Evolutionary conservation across 73 alveolate genomes (phyloP), one percentile per base, ranked within the genome.

Genomic region (Tetrahymena thermophila): DNA sequence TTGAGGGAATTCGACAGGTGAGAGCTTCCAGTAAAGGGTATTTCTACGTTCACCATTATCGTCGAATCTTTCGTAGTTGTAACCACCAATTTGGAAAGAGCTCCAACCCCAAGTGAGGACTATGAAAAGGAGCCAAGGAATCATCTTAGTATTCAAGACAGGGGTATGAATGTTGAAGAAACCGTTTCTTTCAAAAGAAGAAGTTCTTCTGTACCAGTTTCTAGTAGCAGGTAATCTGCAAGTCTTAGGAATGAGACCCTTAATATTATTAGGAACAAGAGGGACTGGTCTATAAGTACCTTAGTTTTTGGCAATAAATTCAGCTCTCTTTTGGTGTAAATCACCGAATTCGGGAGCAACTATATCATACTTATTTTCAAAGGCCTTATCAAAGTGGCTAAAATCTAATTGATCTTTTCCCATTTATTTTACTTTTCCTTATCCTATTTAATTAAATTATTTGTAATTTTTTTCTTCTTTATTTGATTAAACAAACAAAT

Each of bases 161-260:
- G 95, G 96, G 84, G 96, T 95, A 34, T 95, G 96, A 42, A 85
- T 85, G 44, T 95, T 95, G 43, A 95, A 95, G 35, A 95, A 84
- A 84, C 97, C 97, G 56, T 95, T 95, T 95, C 96, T 95, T 56
- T 95, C 97, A 50, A 95, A 95, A 35, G 97, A 95, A 23, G 95
- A 43, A 4, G 97, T 95, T 93, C 97, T 95, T 93, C 97, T 95
- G 37, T 85, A 89, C 95, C 95, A 95, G 38, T 57, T 93, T 94
- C 84, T 50, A 34, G 95, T 89, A 13, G 85, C 93, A 34, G 96
- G 96, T 19, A 93, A 85, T 89, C 93, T 95, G 34, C 93, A 83
- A 21, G 95, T 95, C 44, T 94, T 44, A 34, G 57, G 57, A 19
- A 89, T 35, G 43, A 95, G 94, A 56, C 97, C 96, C 50, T 85